Percentiles rank a stretch among this genome's conserved stretches.
These are phyloP conservation scores for Microcyclospora pomicola DNA, from an alignment of 2,329 filamentous ascomycete species.

Conservation along the genomic window DNA sequence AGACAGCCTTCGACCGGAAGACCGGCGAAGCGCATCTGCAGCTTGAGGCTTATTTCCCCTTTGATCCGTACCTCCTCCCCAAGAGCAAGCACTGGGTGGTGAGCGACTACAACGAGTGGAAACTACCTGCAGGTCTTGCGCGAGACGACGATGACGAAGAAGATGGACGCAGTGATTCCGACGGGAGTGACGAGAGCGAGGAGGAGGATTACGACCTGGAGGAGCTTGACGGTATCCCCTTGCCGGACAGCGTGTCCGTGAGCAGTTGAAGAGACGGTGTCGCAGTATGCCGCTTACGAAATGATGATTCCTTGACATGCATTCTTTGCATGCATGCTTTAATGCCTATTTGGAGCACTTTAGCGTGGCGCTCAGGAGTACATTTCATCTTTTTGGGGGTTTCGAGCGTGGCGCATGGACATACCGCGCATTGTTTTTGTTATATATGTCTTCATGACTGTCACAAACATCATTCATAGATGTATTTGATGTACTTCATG, in stretches of 20 bases:
- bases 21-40: conserved; percentile 68
- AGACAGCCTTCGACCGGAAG: conserved; percentile 37
- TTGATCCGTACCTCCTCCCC: conserved; percentile 88
- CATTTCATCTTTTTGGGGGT: too few species aligned
- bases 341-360: conserved; percentile 2
- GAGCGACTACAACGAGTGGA: conserved; percentile 70
- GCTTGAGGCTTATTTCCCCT: conserved; percentile 90
- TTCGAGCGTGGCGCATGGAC: too few species aligned
- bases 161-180: conserved; percentile 32
- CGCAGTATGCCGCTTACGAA: neutral
- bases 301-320: neutral
- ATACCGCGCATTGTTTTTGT: too few species aligned
- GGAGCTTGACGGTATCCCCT: conserved; percentile 5
- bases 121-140: conserved; percentile 50
- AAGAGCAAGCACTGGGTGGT: conserved; percentile 79
- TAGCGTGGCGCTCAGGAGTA: conserved; percentile 10
- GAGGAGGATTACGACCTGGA: conserved; percentile 17
- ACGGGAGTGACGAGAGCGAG: conserved; percentile 27
- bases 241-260: conserved; percentile 10
- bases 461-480: too few species aligned
- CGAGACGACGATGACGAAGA: conserved; percentile 42
- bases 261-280: conserved; percentile 10
- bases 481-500: too few species aligned
- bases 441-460: too few species aligned
- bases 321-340: conserved; percentile 1